Evolutionary conservation across 2,329 filamentous ascomycete genomes (phyloP).

Genomic region (Zasmidium citrigriseum): DNA sequence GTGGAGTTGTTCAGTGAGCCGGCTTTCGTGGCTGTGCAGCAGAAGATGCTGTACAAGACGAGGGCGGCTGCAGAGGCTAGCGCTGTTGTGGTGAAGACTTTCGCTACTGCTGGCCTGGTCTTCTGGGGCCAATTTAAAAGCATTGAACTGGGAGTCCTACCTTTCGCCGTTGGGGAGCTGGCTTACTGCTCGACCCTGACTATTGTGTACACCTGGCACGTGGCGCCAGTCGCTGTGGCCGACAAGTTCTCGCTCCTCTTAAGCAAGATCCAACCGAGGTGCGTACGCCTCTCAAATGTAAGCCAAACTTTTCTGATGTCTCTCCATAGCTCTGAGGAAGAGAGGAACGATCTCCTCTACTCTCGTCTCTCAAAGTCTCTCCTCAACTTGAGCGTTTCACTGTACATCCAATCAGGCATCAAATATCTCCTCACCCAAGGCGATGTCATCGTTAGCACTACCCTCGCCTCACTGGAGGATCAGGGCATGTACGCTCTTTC

Average conservation of each 20-base stretch:
- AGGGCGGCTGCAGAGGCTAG: constrained; percentile 81
- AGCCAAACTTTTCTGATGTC: constrained; percentile 25
- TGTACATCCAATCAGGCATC: constrained; percentile 83
- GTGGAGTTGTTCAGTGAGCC: constrained; percentile 85
- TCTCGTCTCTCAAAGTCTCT: constrained; percentile 70
- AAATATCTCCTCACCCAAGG: constrained; percentile 95
- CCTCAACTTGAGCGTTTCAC: constrained; percentile 71
- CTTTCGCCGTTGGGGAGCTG: constrained; percentile 86
- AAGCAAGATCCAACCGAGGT: constrained; percentile 46
- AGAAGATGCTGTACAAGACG: constrained; percentile 74
- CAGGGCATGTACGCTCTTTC: constrained; percentile 93
- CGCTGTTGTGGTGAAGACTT: constrained; percentile 76
- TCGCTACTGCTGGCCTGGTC: constrained; percentile 71
- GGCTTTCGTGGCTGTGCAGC: constrained; percentile 83
- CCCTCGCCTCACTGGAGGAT: constrained; percentile 72
- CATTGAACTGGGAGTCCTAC: constrained; percentile 70
- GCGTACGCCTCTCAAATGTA: constrained; percentile 29
- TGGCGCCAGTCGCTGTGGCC: constrained; percentile 55
- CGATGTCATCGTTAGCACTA: constrained; percentile 82
- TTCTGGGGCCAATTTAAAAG: constrained; percentile 59
- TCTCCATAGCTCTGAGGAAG: constrained; percentile 27
- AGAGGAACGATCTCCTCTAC: constrained; percentile 49
- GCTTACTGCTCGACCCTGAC: constrained; percentile 71
- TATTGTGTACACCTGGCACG: constrained; percentile 67
- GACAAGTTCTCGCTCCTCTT: constrained; percentile 71